Conservation (phyloP, 768 basidiomycete genomes). For the Cyclocybe aegerita region DNA sequence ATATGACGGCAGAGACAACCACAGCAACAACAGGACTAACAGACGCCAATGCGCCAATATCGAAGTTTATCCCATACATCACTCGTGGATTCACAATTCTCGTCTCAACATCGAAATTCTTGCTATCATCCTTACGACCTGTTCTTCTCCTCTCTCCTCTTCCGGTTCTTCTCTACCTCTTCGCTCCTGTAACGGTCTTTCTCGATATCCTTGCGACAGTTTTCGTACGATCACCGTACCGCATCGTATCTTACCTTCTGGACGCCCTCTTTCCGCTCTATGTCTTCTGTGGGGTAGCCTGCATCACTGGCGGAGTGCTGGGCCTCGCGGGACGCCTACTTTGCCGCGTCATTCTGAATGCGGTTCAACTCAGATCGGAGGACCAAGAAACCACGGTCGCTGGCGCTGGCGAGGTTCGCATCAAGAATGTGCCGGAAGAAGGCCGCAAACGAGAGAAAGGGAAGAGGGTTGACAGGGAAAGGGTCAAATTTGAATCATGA, state of each 20-base stretch:
- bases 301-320: slow-evolving; percentile 46
- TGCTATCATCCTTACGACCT: slow-evolving; percentile 15
- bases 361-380: not conserved
- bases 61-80: slow-evolving; percentile 15
- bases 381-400: not conserved
- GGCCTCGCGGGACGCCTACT: slow-evolving; percentile 37
- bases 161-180: slow-evolving; percentile 36
- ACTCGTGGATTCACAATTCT: slow-evolving; percentile 8
- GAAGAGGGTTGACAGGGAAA: slow-evolving; percentile 5
- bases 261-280: slow-evolving; percentile 54
- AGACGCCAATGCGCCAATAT: slow-evolving; percentile 8
- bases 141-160: slow-evolving; percentile 22
- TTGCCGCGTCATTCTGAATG: slow-evolving; percentile 10
- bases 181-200: slow-evolving; percentile 49
- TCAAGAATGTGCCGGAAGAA: slow-evolving; percentile 1
- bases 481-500: slow-evolving; percentile 9
- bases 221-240: slow-evolving; percentile 46
- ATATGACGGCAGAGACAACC: too few species aligned
- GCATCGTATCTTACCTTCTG: slow-evolving; percentile 33
- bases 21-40: too few species aligned
- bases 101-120: slow-evolving; percentile 7
- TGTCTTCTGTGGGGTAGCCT: slow-evolving; percentile 55
- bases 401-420: not conserved
- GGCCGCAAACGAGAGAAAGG: slow-evolving; percentile 1
- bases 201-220: slow-evolving; percentile 37